A percentile compares a stretch with the other conserved stretches of the same genome.
Conservation (phyloP, 1,284 basidiomycete species). For the Xerocomus amazonicus region DNA sequence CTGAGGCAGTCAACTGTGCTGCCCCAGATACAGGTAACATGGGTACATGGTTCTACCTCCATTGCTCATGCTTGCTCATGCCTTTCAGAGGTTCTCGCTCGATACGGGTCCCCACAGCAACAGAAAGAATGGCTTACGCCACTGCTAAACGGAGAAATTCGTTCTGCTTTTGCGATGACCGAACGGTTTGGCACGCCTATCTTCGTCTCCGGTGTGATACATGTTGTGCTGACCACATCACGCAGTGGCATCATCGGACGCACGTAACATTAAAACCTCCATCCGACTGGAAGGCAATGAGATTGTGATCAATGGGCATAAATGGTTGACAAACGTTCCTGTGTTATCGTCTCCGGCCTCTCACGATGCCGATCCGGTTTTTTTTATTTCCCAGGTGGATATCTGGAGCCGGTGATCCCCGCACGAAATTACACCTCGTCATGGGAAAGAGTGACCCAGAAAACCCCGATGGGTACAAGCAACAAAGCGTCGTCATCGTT, state of each 20-base stretch:
- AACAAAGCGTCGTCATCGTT: constrained; percentile 93
- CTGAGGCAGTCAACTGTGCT: constrained; percentile 87
- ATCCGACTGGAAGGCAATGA: constrained; percentile 84
- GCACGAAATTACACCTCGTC: constrained; percentile 87
- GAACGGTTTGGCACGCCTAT: constrained; percentile 72
- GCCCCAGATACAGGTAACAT: constrained; percentile 97
- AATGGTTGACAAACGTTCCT: constrained; percentile 60
- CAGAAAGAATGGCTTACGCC: constrained; percentile 90
- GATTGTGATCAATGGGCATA: constrained; percentile 94
- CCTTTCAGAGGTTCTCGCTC: constrained; percentile 84
- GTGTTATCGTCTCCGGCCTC: constrained; percentile 1
- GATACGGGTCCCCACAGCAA: constrained; percentile 87
- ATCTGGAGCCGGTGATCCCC: constrained; percentile 93
- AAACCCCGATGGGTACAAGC: constrained; percentile 70
- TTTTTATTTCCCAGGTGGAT: constrained; percentile 69
- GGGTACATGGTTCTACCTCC: constrained; percentile 50
- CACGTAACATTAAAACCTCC: constrained; percentile 91
- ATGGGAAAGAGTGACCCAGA: constrained; percentile 87
- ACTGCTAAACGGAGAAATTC: constrained; percentile 87
- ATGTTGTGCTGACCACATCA: constrained; percentile 5
- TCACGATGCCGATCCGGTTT: constrained; percentile 10
- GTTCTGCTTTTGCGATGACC: constrained; percentile 94
- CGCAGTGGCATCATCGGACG: constrained; percentile 90
- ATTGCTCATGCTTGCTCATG: constrained; percentile 2
- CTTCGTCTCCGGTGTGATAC: neutral